These are phyloP conservation scores for Diphasiastrum complanatum DNA, from an alignment of 83 land plant genomes.

Conservation along the genomic window DNA sequence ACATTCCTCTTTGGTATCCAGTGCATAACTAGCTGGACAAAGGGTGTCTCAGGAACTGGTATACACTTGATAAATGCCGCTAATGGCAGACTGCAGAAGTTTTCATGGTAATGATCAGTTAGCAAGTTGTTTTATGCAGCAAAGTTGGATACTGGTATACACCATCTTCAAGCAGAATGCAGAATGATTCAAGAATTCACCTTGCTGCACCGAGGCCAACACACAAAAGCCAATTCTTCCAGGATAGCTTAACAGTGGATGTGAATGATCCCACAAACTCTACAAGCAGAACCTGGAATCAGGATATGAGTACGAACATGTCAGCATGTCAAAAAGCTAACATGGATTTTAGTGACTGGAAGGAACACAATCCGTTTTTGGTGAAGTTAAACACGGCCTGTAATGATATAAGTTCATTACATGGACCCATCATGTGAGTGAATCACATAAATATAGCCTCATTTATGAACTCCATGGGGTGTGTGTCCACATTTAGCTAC, in stretches of 20 bases:
- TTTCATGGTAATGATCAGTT: neutral
- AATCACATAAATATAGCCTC: no score
- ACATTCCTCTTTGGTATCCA: constrained; percentile 5
- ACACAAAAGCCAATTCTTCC: constrained; percentile 28
- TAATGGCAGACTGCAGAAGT: constrained; percentile 25
- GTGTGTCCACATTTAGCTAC: no score
- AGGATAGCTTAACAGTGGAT: constrained; percentile 20
- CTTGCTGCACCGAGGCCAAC: constrained; percentile 20
- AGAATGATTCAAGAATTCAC: neutral
- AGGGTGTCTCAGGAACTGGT: constrained; percentile 25
- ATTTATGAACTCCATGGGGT: no score
- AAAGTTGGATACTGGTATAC: neutral
- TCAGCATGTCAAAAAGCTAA: no score
- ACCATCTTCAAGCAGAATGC: neutral
- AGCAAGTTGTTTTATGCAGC: no score
- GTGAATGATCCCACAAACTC: constrained; percentile 30
- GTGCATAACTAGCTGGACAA: neutral
- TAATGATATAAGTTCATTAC: no score
- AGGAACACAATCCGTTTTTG: no score
- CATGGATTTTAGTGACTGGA: no score
- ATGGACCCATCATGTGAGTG: no score
- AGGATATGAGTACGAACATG: neutral
- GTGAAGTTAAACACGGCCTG: no score
- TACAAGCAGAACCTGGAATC: constrained; percentile 24
- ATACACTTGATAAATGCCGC: constrained; percentile 16